Evolutionary conservation across 2,329 filamentous ascomycete species (phyloP).

Genomic region (Emericellopsis cladophorae): DNA sequence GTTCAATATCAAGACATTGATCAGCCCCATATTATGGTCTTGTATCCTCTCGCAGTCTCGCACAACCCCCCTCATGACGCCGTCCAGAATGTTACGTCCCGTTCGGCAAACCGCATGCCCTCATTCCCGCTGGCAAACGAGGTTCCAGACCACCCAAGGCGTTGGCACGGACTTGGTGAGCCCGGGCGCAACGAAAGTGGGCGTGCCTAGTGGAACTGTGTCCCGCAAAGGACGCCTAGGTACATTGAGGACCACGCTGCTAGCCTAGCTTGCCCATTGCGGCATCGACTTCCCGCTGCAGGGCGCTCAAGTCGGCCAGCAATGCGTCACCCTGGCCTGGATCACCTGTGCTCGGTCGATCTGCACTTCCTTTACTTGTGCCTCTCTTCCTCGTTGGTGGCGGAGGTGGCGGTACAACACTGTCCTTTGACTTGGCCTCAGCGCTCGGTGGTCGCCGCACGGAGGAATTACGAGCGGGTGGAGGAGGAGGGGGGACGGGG

Average conservation of each 20-base stretch:
- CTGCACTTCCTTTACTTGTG: conserved; percentile 29
- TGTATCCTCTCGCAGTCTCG: no score
- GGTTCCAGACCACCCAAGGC: no score
- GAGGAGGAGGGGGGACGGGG: conserved; percentile 23
- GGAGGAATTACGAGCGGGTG: conserved; percentile 30
- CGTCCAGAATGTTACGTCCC: no score
- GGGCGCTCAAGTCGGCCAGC: conserved; percentile 55
- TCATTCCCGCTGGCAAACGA: no score
- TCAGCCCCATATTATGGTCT: no score
- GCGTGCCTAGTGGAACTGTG: not conserved
- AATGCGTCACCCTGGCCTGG: conserved; percentile 40
- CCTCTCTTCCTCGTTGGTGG: conserved; percentile 33
- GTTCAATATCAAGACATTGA: no score
- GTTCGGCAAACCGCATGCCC: no score
- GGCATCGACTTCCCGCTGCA: conserved; percentile 68
- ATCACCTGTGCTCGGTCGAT: conserved; percentile 12
- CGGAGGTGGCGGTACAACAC: conserved; percentile 32
- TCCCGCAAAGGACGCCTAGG: not conserved
- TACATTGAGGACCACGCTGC: not conserved
- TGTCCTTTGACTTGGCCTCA: conserved; percentile 17
- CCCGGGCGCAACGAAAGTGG: no score
- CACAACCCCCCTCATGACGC: no score
- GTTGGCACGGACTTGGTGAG: no score
- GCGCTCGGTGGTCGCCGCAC: conserved; percentile 31
- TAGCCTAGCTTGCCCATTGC: conserved; percentile 23